A percentile compares a stretch with the other conserved stretches of the same genome.
These are phyloP conservation scores for Buxus sempervirens DNA, from an alignment of 164 flowering plant species.

Conservation along the genomic window DNA sequence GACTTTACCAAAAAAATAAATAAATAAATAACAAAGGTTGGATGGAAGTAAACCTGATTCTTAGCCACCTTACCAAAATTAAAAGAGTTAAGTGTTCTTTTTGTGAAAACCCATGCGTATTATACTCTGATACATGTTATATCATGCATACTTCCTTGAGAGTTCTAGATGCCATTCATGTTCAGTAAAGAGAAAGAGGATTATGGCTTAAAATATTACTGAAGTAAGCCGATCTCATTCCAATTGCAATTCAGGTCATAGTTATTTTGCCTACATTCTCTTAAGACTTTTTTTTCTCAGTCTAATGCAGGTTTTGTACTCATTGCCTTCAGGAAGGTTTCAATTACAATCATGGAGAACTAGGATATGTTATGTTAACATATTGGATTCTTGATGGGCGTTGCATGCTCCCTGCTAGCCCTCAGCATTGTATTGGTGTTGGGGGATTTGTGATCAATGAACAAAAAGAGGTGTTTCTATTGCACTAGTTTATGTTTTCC, in stretches of 20 bases:
- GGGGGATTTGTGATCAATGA: constrained; percentile 57
- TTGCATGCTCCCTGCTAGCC: constrained; percentile 50
- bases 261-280: neutral
- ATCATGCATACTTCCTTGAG: neutral
- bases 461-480: constrained; percentile 36
- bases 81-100: no score
- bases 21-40: no score
- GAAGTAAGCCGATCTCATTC: constrained; percentile 56
- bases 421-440: constrained; percentile 60
- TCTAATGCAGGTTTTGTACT: neutral
- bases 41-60: no score
- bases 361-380: constrained; percentile 58
- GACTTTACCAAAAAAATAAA: no score
- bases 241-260: constrained; percentile 58
- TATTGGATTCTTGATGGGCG: constrained; percentile 59
- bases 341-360: constrained; percentile 58
- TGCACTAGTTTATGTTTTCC: neutral
- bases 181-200: constrained; percentile 51
- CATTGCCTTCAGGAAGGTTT: constrained; percentile 51
- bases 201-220: constrained; percentile 48
- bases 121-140: no score
- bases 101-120: no score
- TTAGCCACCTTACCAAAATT: no score
- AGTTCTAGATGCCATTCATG: neutral
- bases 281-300: neutral